Base-by-base conservation (phyloP, 2,329 filamentous ascomycete species). In the Nothopassalora personata region DNA sequence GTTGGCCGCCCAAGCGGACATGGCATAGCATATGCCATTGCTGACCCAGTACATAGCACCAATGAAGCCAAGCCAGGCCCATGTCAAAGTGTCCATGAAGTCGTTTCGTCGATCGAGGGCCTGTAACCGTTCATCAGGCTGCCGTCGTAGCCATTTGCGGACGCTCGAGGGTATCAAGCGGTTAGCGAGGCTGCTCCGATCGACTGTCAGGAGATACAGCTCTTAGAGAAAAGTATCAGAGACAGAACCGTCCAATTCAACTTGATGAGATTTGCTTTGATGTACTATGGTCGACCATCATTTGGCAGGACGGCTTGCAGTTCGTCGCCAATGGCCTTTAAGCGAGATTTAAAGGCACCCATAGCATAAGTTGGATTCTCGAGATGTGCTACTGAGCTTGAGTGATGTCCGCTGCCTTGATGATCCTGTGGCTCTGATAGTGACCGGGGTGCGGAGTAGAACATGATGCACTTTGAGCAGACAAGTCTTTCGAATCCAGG, bases 81-180 rank as follows among this genome's bases (percentile, higher is more conserved):
- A 74, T 10, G 62, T 56, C 1, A 75, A 75, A 46, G 75, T 64
- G 27, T 70, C 67, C 56, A 80, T 77, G 57, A 77, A 78, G 1
- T 63, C 58, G 53, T 73, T 71, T 77, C 78, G 80, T 60, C 73
- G 67, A 0, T 69, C 53, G 4, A 76, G 61, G 4, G 72, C 67
- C 55, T 73, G 65, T 10, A 67, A 9, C 77, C 77, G 61, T 80
- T 80, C 64, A 67, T 76, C 60, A 79, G 71, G 2, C 73, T 74
- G 27, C 63, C 77, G 72, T 80, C 78, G 39, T 78, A 80, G 3
- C 78, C 78, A 39, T 73, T 73, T 1, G 74, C 73, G 0, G 75
- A 71, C 0, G 77, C 76, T 0, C 75, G 77, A n/a, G 39, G 13
- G 6, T 15, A 43, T 43, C 39, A 11, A 36, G 15, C 18, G 15